Evolutionary conservation across 257 asterid species (phyloP).

Genomic region (Anisodus acutangulus): DNA sequence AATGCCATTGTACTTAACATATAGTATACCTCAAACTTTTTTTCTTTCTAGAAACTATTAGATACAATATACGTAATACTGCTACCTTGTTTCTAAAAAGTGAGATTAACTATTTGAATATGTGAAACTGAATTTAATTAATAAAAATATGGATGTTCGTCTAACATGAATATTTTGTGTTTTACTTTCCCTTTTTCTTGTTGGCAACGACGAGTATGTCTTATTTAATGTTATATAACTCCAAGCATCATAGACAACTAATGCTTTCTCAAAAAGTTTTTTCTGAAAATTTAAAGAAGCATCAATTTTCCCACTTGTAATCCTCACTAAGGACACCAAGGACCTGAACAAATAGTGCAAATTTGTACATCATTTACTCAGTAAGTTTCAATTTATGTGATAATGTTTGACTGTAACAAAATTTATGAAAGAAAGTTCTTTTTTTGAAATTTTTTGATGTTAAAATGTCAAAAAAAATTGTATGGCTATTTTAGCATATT

Average conservation of each 20-base stretch:
- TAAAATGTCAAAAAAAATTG: not conserved
- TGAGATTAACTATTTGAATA: constrained; percentile 2
- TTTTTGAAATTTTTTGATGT: not conserved
- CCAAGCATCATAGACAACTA: constrained; percentile 16
- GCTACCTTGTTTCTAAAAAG: not conserved
- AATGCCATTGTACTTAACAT: not conserved
- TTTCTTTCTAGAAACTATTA: not conserved
- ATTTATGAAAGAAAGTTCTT: not conserved
- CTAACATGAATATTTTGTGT: not conserved
- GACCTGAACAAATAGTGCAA: not conserved
- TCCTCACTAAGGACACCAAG: not conserved
- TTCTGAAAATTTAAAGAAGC: not conserved
- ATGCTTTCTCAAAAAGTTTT: constrained; percentile 4
- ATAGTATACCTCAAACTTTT: not conserved
- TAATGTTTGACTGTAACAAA: not conserved
- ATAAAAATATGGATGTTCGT: not conserved
- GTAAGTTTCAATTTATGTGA: not conserved
- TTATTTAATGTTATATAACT: not conserved
- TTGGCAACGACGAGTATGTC: not conserved
- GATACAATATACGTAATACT: not conserved
- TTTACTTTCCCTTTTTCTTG: constrained; percentile 12
- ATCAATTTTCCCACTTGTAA: constrained; percentile 8
- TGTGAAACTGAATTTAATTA: not conserved
- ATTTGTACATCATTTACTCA: not conserved
- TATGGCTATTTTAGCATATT: not conserved